phyloP scores from a whole-genome alignment of 495 filamentous ascomycete genomes.

The Thozetella sp. region DNA sequence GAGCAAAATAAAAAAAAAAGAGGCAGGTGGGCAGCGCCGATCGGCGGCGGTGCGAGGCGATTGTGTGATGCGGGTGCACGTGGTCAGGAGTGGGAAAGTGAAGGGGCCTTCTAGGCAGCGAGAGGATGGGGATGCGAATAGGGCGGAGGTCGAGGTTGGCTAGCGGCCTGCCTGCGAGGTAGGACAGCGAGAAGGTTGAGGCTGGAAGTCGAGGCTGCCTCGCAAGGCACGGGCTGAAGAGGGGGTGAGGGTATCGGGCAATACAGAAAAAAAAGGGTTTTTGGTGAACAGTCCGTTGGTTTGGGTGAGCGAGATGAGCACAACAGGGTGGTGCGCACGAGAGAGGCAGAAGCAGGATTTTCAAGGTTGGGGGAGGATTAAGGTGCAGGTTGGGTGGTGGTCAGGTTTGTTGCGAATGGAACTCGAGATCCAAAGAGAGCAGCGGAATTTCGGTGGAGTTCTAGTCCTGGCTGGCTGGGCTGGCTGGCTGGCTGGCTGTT shows the following conservation, averaged over 20 bases:
- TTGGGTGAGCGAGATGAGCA: too few relatives aligned
- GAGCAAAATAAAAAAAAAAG: too few relatives aligned
- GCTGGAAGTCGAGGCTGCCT: neutral
- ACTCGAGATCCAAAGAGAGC: neutral
- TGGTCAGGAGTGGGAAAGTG: too few relatives aligned
- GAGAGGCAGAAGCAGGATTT: neutral
- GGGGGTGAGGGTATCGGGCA: neutral
- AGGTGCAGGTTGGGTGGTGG: neutral
- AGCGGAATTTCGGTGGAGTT: neutral
- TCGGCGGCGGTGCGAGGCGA: neutral
- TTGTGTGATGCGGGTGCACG: too few relatives aligned
- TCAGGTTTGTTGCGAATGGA: neutral
- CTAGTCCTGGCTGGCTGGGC: neutral
- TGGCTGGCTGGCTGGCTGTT: neutral
- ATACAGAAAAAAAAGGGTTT: neutral
- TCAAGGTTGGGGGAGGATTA: neutral
- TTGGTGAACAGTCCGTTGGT: too few relatives aligned
- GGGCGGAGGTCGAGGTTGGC: neutral
- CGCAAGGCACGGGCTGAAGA: neutral
- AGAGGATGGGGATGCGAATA: neutral
- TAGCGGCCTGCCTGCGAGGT: neutral
- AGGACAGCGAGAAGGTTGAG: neutral
- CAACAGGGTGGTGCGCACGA: neutral
- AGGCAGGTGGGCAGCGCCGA: too few relatives aligned
- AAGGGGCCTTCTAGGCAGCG: too few relatives aligned